phyloP scores from a whole-genome alignment of 2,329 filamentous ascomycete species.

The Fusarium chlamydosporum region DNA sequence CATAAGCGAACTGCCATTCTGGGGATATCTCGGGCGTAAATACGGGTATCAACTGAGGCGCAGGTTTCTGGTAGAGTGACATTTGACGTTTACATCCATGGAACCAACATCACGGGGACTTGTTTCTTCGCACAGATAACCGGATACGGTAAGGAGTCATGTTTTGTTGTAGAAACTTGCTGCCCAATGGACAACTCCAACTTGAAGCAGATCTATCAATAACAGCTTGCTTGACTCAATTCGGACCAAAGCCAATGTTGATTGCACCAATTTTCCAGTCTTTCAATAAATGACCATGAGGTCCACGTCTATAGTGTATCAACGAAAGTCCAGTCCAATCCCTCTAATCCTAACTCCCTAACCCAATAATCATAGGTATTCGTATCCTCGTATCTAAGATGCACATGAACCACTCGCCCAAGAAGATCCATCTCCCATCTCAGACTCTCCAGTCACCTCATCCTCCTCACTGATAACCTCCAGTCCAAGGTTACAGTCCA shows the following conservation, averaged over 20 bases:
- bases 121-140: slow-evolving; percentile 22
- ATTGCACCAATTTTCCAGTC: too few relatives aligned
- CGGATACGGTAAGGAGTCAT: slow-evolving; percentile 3
- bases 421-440: slow-evolving; percentile 1
- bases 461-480: slow-evolving; percentile 23
- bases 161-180: slow-evolving; percentile 3
- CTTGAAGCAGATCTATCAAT: too few relatives aligned
- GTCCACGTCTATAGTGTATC: not conserved
- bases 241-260: too few relatives aligned
- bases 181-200: slow-evolving; percentile 8
- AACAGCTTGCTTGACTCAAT: too few relatives aligned
- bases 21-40: slow-evolving; percentile 39
- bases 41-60: slow-evolving; percentile 29
- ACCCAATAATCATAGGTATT: not conserved
- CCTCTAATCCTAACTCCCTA: not conserved
- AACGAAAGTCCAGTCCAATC: too few relatives aligned
- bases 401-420: slow-evolving; percentile 1
- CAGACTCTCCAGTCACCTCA: slow-evolving; percentile 12
- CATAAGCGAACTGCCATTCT: slow-evolving; percentile 35
- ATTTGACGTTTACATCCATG: slow-evolving; percentile 4
- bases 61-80: slow-evolving; percentile 16
- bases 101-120: slow-evolving; percentile 31
- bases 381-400: not conserved
- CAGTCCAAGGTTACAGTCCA: not conserved
- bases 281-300: not conserved